A percentile compares a stretch with the other conserved stretches of the same genome.
These are phyloP conservation scores for Trichosporon asahii DNA, from an alignment of 1,284 basidiomycete species.

Conservation along the genomic window DNA sequence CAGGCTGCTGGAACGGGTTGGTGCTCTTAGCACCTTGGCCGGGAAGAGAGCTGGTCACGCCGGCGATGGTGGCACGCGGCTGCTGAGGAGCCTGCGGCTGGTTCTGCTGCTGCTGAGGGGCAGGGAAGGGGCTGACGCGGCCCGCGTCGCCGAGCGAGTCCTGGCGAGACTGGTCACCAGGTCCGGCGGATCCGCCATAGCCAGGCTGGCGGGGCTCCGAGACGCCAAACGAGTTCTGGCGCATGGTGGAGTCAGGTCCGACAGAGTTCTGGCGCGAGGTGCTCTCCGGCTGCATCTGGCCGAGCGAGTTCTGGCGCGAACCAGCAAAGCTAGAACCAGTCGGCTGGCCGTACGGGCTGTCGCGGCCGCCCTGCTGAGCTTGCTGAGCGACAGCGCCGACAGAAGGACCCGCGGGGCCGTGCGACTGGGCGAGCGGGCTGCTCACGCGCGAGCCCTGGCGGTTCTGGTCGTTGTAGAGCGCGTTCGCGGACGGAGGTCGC, in stretches of 20 bases:
- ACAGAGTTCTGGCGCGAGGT: background rate
- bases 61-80: background rate
- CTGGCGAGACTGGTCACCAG: background rate
- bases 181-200: background rate
- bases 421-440: background rate
- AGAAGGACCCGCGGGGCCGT: background rate
- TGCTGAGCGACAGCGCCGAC: background rate
- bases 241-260: background rate
- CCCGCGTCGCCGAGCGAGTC: background rate
- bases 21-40: background rate
- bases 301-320: background rate
- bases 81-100: background rate
- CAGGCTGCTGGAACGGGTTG: background rate
- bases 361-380: background rate
- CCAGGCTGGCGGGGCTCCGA: background rate
- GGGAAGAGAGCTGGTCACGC: background rate
- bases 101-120: background rate
- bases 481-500: background rate
- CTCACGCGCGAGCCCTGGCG: background rate
- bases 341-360: background rate
- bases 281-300: background rate
- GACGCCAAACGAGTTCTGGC: background rate
- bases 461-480: background rate
- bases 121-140: background rate
- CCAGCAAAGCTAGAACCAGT: background rate